Evolutionary conservation across 2,329 filamentous ascomycete genomes (phyloP).

Genomic region (Amesomyces nigricolor): DNA sequence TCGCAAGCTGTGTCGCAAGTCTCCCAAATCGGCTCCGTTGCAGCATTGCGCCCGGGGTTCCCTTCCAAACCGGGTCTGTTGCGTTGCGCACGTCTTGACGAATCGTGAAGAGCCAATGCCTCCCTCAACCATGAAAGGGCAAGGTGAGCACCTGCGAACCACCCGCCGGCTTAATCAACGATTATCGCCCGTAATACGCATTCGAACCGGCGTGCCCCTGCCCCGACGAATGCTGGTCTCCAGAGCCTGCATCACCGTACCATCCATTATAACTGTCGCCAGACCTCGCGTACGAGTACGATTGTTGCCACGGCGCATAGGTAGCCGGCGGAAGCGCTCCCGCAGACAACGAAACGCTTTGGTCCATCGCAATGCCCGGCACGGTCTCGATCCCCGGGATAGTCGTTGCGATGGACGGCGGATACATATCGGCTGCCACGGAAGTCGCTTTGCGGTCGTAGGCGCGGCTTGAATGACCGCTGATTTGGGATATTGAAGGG

Average conservation of each 20-base stretch:
- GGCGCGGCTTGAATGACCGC: conserved; percentile 27
- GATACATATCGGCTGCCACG: conserved; percentile 41
- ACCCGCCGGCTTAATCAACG: conserved; percentile 9
- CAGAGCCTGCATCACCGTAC: conserved; percentile 29
- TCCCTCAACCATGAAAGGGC: conserved; percentile 13
- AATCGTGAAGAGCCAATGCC: conserved; percentile 11
- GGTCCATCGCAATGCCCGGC: conserved; percentile 32
- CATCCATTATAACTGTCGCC: conserved; percentile 36
- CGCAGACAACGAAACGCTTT: conserved; percentile 35
- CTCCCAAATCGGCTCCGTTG: conserved; percentile 20
- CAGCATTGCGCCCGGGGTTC: conserved; percentile 25
- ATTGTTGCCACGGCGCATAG: conserved; percentile 42
- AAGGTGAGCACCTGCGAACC: neutral
- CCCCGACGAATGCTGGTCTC: conserved; percentile 23
- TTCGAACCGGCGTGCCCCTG: conserved; percentile 24
- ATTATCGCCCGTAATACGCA: conserved; percentile 30
- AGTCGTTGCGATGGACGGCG: conserved; percentile 35
- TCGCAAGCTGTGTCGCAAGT: conserved; percentile 26
- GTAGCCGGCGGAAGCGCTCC: conserved; percentile 34
- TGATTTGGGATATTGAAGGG: conserved; percentile 35
- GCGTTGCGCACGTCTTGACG: conserved; percentile 18
- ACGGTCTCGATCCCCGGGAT: conserved; percentile 35
- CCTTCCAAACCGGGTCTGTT: conserved; percentile 21
- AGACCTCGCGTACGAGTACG: conserved; percentile 39
- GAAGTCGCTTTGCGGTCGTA: conserved; percentile 41